Conservation (phyloP, 495 filamentous ascomycete species). For the Podospora conica region DNA sequence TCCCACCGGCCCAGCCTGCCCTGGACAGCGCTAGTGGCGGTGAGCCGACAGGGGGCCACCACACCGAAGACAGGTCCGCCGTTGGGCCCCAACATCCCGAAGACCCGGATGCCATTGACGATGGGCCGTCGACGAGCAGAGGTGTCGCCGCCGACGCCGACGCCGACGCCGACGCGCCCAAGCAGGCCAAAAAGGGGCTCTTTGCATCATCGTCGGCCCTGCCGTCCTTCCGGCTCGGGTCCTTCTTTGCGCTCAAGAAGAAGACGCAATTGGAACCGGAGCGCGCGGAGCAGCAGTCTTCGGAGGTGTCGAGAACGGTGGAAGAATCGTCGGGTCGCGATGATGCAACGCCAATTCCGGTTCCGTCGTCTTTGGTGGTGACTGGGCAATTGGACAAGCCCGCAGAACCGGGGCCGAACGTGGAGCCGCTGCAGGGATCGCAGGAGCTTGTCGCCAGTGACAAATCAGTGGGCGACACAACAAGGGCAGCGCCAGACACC, state of each 20-base stretch:
- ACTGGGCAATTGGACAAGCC: slow-evolving; percentile 10
- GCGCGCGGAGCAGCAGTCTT: not conserved
- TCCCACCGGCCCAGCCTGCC: slow-evolving; percentile 9
- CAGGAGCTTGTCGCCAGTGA: slow-evolving; percentile 19
- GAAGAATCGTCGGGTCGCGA: slow-evolving; percentile 1
- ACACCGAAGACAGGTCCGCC: slow-evolving; percentile 1
- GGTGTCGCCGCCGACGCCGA: not conserved
- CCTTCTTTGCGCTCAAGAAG: slow-evolving; percentile 17
- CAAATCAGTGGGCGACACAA: slow-evolving; percentile 30
- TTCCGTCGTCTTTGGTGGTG: slow-evolving; percentile 1
- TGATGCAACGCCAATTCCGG: slow-evolving; percentile 10
- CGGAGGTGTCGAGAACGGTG: not conserved
- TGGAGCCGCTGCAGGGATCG: slow-evolving; percentile 20
- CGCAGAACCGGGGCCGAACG: slow-evolving; percentile 15
- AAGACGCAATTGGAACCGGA: not conserved
- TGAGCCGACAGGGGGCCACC: slow-evolving; percentile 11
- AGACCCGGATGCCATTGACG: not conserved
- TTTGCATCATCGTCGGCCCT: slow-evolving; percentile 17
- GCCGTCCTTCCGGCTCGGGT: slow-evolving; percentile 20
- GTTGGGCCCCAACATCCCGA: slow-evolving; percentile 1
- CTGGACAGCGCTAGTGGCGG: slow-evolving; percentile 14
- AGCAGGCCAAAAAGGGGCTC: slow-evolving; percentile 15
- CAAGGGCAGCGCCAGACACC: slow-evolving; percentile 21
- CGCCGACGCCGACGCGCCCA: not conserved
- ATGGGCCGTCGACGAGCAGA: not conserved